phyloP scores from a whole-genome alignment of 176 grass and related monocot genomes.

The Aegilops tauschii region DNA sequence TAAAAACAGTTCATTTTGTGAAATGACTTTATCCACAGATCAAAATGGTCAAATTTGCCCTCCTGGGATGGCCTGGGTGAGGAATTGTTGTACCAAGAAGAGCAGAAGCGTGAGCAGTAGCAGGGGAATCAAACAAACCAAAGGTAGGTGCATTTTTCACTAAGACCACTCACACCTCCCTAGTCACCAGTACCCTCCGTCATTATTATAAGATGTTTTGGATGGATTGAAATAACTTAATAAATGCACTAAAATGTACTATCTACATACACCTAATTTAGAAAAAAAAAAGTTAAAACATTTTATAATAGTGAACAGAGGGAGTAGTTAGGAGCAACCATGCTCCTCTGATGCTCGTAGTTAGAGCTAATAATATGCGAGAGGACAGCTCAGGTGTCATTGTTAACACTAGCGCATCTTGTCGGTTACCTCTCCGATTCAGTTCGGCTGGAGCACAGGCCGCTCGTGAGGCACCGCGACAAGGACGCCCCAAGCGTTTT shows the following conservation, averaged over 20 bases:
- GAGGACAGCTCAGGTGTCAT: conserved; percentile 33
- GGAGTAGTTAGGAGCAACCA: background rate
- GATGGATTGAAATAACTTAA: no score
- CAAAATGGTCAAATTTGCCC: no score
- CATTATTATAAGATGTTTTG: no score
- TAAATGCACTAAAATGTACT: no score
- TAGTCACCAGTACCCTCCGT: no score
- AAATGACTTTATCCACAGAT: no score
- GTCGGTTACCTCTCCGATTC: conserved; percentile 33
- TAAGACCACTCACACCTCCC: no score
- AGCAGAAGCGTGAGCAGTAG: background rate
- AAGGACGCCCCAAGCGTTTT: conserved; percentile 13
- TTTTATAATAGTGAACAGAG: no score
- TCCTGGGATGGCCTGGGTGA: background rate
- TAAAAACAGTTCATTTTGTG: no score
- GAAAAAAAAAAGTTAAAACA: no score
- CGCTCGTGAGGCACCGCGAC: conserved; percentile 43
- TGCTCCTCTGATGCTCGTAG: background rate
- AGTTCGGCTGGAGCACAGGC: conserved; percentile 18
- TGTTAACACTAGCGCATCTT: conserved; percentile 22
- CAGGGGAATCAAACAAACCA: conserved; percentile 15
- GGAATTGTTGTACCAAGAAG: conserved; percentile 28
- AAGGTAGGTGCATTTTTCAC: background rate
- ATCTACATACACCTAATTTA: no score
- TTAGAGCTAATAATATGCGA: background rate